phyloP scores from a whole-genome alignment of 768 basidiomycete species.

The Tylopilus subfusipes region DNA sequence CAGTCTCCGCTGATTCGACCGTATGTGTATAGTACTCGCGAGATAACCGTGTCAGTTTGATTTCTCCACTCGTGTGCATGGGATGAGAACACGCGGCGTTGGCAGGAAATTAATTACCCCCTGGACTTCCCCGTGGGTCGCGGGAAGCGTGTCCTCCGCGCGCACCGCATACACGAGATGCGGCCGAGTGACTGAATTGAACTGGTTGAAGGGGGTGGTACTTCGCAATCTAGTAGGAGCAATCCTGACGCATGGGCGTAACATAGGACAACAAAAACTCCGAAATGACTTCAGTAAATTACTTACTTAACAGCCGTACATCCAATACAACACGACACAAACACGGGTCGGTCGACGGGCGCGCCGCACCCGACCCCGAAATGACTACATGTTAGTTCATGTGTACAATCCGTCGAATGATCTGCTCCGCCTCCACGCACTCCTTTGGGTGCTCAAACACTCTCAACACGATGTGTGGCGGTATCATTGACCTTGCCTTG shows the following conservation, averaged over 20 bases:
- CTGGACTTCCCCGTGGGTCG: neutral
- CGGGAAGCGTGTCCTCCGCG: neutral
- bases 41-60: neutral
- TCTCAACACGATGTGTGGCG: constrained; percentile 53
- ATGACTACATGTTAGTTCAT: neutral
- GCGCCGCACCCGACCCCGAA: neutral
- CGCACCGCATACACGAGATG: neutral
- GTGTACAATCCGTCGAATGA: constrained; percentile 29
- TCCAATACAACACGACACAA: neutral
- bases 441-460: constrained; percentile 68
- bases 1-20: neutral
- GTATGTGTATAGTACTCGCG: constrained; percentile 3
- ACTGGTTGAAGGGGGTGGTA: neutral
- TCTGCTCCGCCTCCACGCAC: constrained; percentile 57
- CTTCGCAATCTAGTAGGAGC: neutral
- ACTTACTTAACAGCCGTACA: neutral
- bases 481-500: constrained; percentile 57
- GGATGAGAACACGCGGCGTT: neutral
- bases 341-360: neutral
- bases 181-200: neutral
- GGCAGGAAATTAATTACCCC: neutral
- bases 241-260: neutral
- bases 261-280: neutral
- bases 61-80: neutral
- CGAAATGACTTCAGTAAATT: neutral